Conservation (phyloP, 2,329 filamentous ascomycete genomes). For the Aspergillus alliaceus region DNA sequence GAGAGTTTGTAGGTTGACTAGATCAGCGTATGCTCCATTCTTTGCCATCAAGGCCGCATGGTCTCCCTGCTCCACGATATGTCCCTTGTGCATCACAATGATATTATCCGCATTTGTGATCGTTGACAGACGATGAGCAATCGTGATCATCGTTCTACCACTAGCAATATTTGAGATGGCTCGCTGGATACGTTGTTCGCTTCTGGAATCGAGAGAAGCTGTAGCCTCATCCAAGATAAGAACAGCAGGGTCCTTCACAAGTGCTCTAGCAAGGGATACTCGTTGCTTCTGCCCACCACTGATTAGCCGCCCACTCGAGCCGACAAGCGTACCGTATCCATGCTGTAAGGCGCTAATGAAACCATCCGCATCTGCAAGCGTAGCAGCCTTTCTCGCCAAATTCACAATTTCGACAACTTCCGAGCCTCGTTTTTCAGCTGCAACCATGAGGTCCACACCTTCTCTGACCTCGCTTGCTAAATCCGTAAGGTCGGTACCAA, state of each 20-base stretch:
- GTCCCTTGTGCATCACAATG: constrained; percentile 45
- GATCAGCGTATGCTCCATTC: constrained; percentile 40
- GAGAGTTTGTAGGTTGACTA: constrained; percentile 57
- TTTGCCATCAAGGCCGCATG: constrained; percentile 40
- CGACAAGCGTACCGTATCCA: constrained; percentile 80
- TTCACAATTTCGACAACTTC: constrained; percentile 54
- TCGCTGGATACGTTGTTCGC: constrained; percentile 81
- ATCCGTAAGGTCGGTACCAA: constrained; percentile 51
- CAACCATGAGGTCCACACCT: constrained; percentile 50
- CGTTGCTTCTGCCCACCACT: constrained; percentile 93
- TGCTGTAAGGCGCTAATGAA: constrained; percentile 75
- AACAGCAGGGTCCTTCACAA: constrained; percentile 78
- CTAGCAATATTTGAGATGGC: constrained; percentile 73
- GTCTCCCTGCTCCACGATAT: constrained; percentile 46
- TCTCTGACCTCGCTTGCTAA: constrained; percentile 45
- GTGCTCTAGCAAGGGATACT: constrained; percentile 78
- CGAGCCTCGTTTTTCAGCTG: constrained; percentile 46
- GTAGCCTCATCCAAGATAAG: constrained; percentile 90
- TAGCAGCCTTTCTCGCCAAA: constrained; percentile 56
- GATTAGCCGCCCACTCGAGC: constrained; percentile 77
- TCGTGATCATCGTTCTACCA: constrained; percentile 43
- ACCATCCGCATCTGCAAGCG: constrained; percentile 58
- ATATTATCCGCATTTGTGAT: constrained; percentile 48
- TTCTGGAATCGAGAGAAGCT: constrained; percentile 81
- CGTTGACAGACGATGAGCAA: constrained; percentile 48